A percentile compares a stretch with the other conserved stretches of the same genome.
Conservation (phyloP, 768 basidiomycete species). For the Psilocybe sp. region DNA sequence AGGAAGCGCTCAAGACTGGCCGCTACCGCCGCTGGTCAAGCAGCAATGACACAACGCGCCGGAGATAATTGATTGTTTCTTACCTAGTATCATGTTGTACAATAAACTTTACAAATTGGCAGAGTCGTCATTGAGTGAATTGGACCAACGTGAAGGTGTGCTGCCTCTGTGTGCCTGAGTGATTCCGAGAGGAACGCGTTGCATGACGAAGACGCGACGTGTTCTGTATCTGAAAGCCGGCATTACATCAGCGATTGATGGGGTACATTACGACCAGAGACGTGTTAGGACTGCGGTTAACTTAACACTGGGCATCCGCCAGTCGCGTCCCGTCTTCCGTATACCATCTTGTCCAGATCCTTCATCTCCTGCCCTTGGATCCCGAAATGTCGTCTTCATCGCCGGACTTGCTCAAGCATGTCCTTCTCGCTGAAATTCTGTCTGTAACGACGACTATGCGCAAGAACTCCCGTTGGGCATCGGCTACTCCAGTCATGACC, state of each 20-base stretch:
- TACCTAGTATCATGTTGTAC: constrained; percentile 12
- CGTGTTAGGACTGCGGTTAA: constrained; percentile 12
- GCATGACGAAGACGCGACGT: neutral
- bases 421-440: constrained; percentile 87
- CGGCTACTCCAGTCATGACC: constrained; percentile 59
- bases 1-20: constrained; percentile 88
- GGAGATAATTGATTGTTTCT: constrained; percentile 25
- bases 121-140: no score
- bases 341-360: constrained; percentile 1
- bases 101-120: neutral
- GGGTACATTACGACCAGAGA: constrained; percentile 12
- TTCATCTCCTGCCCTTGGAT: constrained; percentile 13
- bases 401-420: constrained; percentile 63
- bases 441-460: constrained; percentile 93
- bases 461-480: constrained; percentile 96
- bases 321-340: constrained; percentile 8
- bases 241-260: constrained; percentile 17
- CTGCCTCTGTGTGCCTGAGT: no score
- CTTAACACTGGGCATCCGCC: no score
- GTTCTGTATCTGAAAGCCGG: constrained; percentile 3
- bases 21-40: constrained; percentile 88
- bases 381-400: constrained; percentile 10
- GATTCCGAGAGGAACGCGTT: no score
- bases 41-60: constrained; percentile 74
- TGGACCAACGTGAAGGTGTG: no score